Evolutionary conservation across 345 rosid species (phyloP).

Genomic region (Brassica carinata): DNA sequence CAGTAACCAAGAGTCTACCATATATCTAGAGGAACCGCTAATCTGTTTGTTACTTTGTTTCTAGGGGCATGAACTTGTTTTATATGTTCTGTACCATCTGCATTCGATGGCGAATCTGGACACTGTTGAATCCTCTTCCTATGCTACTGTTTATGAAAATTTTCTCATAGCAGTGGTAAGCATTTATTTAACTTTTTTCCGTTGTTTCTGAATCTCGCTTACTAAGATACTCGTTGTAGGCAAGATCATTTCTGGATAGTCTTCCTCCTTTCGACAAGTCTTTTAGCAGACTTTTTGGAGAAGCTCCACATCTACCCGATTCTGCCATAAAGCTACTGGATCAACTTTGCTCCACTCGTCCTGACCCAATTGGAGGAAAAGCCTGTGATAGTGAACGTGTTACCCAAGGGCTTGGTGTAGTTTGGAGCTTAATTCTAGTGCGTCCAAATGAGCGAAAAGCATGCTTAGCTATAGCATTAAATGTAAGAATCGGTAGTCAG

Average conservation of each 20-base stretch:
- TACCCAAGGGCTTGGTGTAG: too few species aligned
- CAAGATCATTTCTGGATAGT: conserved; percentile 74
- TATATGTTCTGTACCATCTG: conserved; percentile 80
- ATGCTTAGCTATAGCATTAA: too few species aligned
- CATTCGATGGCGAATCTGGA: conserved; percentile 55
- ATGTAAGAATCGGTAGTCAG: too few species aligned
- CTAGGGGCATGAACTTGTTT: conserved; percentile 92
- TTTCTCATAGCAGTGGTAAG: conserved; percentile 89
- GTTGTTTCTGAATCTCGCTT: conserved; percentile 33
- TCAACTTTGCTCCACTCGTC: conserved; percentile 73
- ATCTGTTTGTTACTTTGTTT: conserved; percentile 27
- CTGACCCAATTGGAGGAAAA: conserved; percentile 63
- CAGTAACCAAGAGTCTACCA: conserved; percentile 15
- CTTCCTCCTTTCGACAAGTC: conserved; percentile 97
- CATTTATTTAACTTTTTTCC: conserved; percentile 22
- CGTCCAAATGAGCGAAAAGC: too few species aligned
- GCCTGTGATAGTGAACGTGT: too few species aligned
- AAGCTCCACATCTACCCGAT: conserved; percentile 80
- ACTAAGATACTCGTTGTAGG: conserved; percentile 53
- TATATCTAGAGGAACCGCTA: conserved; percentile 19
- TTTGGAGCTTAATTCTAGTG: too few species aligned
- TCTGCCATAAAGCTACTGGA: conserved; percentile 75
- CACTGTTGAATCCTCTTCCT: conserved; percentile 52
- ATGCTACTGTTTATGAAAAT: conserved; percentile 66
- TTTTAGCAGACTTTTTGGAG: conserved; percentile 89